phyloP scores from a whole-genome alignment of 495 filamentous ascomycete genomes.

The Cercophora sp. region DNA sequence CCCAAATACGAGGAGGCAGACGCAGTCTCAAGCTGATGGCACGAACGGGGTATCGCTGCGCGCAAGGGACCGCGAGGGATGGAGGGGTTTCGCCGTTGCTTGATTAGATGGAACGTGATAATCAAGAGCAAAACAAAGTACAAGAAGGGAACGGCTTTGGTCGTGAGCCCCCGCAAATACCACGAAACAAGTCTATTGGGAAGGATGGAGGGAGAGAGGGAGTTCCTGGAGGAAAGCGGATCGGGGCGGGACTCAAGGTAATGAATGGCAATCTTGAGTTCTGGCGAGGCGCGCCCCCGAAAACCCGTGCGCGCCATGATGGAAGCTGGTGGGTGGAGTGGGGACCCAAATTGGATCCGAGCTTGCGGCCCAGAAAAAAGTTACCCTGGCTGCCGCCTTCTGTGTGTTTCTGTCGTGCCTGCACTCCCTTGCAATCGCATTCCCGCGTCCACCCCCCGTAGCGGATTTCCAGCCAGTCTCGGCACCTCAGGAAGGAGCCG shows the following conservation, averaged over 20 bases:
- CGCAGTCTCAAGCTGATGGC: conserved; percentile 2
- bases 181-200: conserved; percentile 11
- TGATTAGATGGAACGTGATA: conserved; percentile 17
- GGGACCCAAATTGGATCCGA: conserved; percentile 16
- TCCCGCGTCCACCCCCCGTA: neutral
- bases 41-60: conserved; percentile 17
- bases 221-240: conserved; percentile 12
- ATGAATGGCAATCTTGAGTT: conserved; percentile 26
- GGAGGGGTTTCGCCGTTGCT: conserved; percentile 8
- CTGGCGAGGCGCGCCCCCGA: conserved; percentile 6
- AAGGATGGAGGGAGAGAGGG: conserved; percentile 14
- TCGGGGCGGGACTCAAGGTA: conserved; percentile 9
- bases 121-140: conserved; percentile 16
- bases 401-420: conserved; percentile 5
- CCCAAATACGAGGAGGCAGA: neutral
- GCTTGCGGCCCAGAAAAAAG: conserved; percentile 9
- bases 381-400: conserved; percentile 2
- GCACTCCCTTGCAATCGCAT: neutral
- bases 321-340: conserved; percentile 15
- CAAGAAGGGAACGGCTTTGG: conserved; percentile 23
- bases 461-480: too few relatives aligned
- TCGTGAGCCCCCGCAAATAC: conserved; percentile 13
- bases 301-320: conserved; percentile 11
- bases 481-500: neutral
- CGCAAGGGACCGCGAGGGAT: conserved; percentile 28